phyloP scores from a whole-genome alignment of 2,329 filamentous ascomycete species.

The Tolypocladium ovalisporum region DNA sequence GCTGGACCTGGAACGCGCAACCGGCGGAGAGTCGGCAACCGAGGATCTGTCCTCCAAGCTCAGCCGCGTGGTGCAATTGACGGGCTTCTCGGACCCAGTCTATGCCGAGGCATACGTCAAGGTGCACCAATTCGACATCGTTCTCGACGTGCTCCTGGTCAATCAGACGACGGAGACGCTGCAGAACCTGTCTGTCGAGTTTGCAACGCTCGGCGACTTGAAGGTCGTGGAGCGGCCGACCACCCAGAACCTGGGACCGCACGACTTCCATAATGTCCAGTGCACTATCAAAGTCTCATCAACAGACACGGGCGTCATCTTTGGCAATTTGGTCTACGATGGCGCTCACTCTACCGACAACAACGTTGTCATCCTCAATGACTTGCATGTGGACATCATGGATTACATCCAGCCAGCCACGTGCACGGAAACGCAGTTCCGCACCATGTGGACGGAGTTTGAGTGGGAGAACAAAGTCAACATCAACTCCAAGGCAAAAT shows the following conservation, averaged over 20 bases:
- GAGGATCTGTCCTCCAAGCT: constrained; percentile 91
- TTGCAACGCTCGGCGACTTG: constrained; percentile 93
- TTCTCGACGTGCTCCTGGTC: constrained; percentile 89
- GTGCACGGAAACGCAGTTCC: constrained; percentile 96
- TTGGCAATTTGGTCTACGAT: constrained; percentile 97
- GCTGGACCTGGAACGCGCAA: constrained; percentile 84
- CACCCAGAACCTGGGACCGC: constrained; percentile 87
- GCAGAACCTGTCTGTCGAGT: constrained; percentile 94
- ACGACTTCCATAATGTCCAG: constrained; percentile 97
- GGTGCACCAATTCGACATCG: constrained; percentile 97
- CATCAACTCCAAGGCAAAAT: constrained; percentile 95
- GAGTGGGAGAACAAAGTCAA: constrained; percentile 99
- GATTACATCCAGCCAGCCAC: constrained; percentile 97
- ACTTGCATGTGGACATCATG: constrained; percentile 98
- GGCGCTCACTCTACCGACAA: constrained; percentile 85
- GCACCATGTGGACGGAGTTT: constrained; percentile 99
- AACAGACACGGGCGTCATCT: constrained; percentile 96
- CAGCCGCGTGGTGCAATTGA: constrained; percentile 91
- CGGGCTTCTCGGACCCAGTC: constrained; percentile 94
- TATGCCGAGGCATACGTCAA: constrained; percentile 99
- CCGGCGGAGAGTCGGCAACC: constrained; percentile 70
- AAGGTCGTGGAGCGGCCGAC: constrained; percentile 96
- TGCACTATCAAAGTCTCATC: constrained; percentile 98
- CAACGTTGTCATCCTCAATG: constrained; percentile 95
- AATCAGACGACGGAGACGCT: constrained; percentile 96